Evolutionary conservation across 129 eudicot species (phyloP), one percentile per base, ranked within the genome.

Genomic region (Tagetes erecta): DNA sequence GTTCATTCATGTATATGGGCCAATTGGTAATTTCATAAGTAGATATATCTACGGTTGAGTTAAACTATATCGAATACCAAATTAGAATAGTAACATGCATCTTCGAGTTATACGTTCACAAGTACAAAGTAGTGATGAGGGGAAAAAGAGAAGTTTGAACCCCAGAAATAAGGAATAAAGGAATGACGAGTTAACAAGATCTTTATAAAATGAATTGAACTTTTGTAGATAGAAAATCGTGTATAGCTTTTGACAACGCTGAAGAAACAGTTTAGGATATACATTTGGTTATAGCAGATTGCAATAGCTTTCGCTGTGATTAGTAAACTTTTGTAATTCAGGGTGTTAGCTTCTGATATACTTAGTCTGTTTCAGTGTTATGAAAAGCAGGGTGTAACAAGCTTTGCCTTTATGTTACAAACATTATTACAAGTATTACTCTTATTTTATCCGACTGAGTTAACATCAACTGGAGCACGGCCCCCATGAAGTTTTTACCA

Each of bases 201-300:
- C 31, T 64, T 37, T 39, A 5, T 4, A 39, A 38, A 14, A 64
- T 39, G 27, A 63, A 38, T 38, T 64, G 11, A 39, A 64, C 47
- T 64, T 64, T 39, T 6, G 68, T n/a, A 37, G 5, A 37, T n/a
- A 38, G 49, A 64, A 60, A 64, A 64, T 37, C 68, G n/a, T 64
- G 46, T 6, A 6, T 64, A 64, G 69, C 49, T 39, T 64, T 64
- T 64, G 68, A 64, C 11, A 14, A 13, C 34, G 10, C 39, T n/a
- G 12, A 38, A 64, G 46, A 39, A 38, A 39, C 68, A 64, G 12
- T 6, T 64, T 64, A n/a, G 49, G 68, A n/a, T 36, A 14, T 34
- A 64, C 69, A 47, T 39, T 64, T 40, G 38, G 9, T 6, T 10
- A 64, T 39, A 39, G 34, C n/a, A 39, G 49, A 38, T 14, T 38